phyloP scores from a whole-genome alignment of 176 grass and related monocot species.

The Avena eriantha region DNA sequence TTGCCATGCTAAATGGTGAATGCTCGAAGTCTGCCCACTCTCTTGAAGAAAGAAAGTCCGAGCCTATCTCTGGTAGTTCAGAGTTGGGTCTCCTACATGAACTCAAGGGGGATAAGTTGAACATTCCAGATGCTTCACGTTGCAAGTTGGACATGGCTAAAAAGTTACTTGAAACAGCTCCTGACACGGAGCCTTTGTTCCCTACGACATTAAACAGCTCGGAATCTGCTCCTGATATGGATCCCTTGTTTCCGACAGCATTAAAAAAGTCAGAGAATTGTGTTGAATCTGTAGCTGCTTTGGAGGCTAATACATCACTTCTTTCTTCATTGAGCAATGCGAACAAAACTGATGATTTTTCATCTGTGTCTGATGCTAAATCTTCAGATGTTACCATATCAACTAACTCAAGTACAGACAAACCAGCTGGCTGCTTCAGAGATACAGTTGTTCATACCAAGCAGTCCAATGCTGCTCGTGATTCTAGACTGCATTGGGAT shows the following conservation, averaged over 20 bases:
- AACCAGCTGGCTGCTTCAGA: conserved; percentile 37
- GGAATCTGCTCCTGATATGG: conserved; percentile 42
- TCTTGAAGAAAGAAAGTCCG: conserved; percentile 50
- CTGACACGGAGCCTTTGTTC: conserved; percentile 31
- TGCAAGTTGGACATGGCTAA: conserved; percentile 12
- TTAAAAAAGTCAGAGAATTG: conserved; percentile 18
- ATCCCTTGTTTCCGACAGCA: conserved; percentile 25
- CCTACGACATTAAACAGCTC: neutral
- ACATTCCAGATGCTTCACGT: conserved; percentile 40
- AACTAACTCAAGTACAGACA: conserved; percentile 35
- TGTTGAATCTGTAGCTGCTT: conserved; percentile 15
- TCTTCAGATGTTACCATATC: conserved; percentile 36
- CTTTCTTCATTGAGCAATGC: conserved; percentile 32
- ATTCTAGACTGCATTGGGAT: conserved; percentile 94
- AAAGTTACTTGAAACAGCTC: conserved; percentile 41
- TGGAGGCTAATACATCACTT: conserved; percentile 7
- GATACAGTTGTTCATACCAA: conserved; percentile 43
- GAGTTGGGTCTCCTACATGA: conserved; percentile 43
- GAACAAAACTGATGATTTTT: conserved; percentile 32
- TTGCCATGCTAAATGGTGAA: conserved; percentile 43
- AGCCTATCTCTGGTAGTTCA: conserved; percentile 7
- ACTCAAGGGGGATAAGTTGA: conserved; percentile 37
- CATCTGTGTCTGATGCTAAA: conserved; percentile 44
- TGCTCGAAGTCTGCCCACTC: conserved; percentile 41
- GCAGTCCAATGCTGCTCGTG: conserved; percentile 36